These are phyloP conservation scores for Apostasia shenzhenica DNA, from an alignment of 106 monocot genomes.

Conservation along the genomic window DNA sequence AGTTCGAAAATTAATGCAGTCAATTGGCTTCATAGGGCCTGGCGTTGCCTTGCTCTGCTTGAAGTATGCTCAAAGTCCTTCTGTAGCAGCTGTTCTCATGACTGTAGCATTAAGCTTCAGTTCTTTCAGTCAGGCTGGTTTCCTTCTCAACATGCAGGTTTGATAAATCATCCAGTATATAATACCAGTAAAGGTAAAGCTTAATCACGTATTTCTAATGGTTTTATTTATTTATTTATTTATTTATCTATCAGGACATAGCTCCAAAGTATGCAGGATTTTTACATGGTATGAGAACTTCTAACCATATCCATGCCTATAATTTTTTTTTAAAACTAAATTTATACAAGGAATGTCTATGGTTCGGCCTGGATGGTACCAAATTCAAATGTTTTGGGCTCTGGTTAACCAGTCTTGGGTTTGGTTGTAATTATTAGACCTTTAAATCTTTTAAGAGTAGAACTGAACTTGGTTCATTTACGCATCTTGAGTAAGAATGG, in stretches of 20 bases:
- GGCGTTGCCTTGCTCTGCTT: slow-evolving; percentile 64
- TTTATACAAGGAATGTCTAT: no score
- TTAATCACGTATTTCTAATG: neutral
- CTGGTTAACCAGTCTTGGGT: no score
- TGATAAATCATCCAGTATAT: neutral
- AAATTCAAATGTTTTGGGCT: no score
- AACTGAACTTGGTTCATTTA: no score
- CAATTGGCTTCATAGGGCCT: slow-evolving; percentile 87
- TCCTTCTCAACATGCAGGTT: slow-evolving; percentile 89
- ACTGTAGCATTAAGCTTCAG: slow-evolving; percentile 78
- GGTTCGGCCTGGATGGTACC: no score
- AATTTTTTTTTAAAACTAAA: neutral
- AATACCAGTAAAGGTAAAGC: neutral
- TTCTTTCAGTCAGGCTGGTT: slow-evolving; percentile 95
- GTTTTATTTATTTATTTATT: neutral
- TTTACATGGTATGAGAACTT: slow-evolving; percentile 57
- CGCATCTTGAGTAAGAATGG: no score
- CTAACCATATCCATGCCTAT: neutral
- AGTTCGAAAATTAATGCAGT: slow-evolving; percentile 90
- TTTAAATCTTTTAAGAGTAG: no score
- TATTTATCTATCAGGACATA: slow-evolving; percentile 51
- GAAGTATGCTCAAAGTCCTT: slow-evolving; percentile 56
- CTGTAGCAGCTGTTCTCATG: slow-evolving; percentile 59
- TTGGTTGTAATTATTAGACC: no score
- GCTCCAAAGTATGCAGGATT: slow-evolving; percentile 84